phyloP scores from a whole-genome alignment of 352 stramenopile genomes.

The Pythium insidiosum region DNA sequence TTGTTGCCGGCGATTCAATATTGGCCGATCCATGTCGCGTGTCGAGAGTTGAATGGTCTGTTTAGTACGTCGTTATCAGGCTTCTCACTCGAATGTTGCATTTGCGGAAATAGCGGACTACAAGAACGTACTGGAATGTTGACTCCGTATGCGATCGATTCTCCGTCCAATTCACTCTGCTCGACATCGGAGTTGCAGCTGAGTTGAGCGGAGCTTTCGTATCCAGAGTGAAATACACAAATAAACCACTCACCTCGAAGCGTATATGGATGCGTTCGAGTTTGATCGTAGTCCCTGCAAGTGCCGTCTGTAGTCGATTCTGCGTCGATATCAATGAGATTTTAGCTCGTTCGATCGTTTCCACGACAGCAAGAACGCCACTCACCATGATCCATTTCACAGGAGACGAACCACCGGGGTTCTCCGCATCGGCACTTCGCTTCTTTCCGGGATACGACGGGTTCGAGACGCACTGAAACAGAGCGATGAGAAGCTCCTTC shows the following conservation, averaged over 20 bases:
- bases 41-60: slow-evolving; percentile 48
- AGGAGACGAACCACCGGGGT: slow-evolving; percentile 24
- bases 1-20: slow-evolving; percentile 50
- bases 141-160: slow-evolving; percentile 42
- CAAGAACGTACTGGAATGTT: slow-evolving; percentile 34
- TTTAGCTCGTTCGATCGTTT: too few species aligned
- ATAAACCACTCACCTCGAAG: slow-evolving; percentile 50
- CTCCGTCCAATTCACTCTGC: slow-evolving; percentile 34
- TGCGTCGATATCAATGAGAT: too few species aligned
- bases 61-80: not conserved
- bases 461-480: slow-evolving; percentile 39
- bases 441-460: slow-evolving; percentile 14
- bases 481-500: slow-evolving; percentile 49
- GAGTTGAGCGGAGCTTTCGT: too few species aligned
- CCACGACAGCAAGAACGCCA: not conserved
- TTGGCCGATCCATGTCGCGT: slow-evolving; percentile 43
- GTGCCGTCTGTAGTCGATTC: slow-evolving; percentile 35
- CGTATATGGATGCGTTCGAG: slow-evolving; percentile 59
- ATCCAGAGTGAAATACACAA: too few species aligned
- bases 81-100: too few species aligned
- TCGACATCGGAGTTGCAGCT: not conserved
- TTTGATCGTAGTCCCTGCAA: slow-evolving; percentile 49
- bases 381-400: slow-evolving; percentile 52
- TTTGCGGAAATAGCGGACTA: not conserved
- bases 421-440: slow-evolving; percentile 2